phyloP scores from a whole-genome alignment of 2,329 filamentous ascomycete genomes.

The Boeremia exigua region DNA sequence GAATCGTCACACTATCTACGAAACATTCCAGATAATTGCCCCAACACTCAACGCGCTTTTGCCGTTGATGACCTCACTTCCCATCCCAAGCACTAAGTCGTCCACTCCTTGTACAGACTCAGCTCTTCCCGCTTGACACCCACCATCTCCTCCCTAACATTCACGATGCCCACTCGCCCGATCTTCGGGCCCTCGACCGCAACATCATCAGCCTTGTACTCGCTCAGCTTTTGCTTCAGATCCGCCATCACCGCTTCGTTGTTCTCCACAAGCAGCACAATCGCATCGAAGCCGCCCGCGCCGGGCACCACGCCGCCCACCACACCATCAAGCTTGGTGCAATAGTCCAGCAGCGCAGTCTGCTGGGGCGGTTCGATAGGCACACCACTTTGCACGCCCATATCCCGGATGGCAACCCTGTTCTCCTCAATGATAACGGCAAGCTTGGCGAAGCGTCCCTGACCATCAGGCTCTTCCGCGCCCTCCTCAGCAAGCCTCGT shows the following conservation, averaged over 20 bases:
- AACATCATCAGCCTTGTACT: slow-evolving; percentile 63
- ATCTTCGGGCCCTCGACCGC: slow-evolving; percentile 52
- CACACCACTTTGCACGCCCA: slow-evolving; percentile 76
- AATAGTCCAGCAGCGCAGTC: slow-evolving; percentile 80
- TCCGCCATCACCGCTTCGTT: slow-evolving; percentile 66
- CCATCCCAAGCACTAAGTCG: slow-evolving; percentile 8
- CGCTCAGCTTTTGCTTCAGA: slow-evolving; percentile 67
- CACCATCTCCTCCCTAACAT: slow-evolving; percentile 75
- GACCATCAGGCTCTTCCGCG: slow-evolving; percentile 23
- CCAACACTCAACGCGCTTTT: no score
- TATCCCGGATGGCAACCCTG: slow-evolving; percentile 70
- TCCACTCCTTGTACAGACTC: slow-evolving; percentile 51
- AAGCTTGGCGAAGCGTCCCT: slow-evolving; percentile 55
- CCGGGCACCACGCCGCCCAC: slow-evolving; percentile 92
- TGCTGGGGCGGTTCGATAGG: slow-evolving; percentile 90
- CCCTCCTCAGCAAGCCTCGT: slow-evolving; percentile 54
- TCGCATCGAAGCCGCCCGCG: slow-evolving; percentile 90
- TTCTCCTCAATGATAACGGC: slow-evolving; percentile 59
- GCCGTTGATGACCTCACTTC: no score
- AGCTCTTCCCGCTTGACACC: slow-evolving; percentile 59
- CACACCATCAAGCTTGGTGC: slow-evolving; percentile 75
- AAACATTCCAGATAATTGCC: no score
- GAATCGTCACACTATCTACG: no score
- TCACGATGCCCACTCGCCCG: slow-evolving; percentile 71
- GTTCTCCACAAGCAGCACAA: slow-evolving; percentile 80